Conservation (phyloP, 192 early-diverging fungal genomes). For the Coemansia aciculifera region DNA sequence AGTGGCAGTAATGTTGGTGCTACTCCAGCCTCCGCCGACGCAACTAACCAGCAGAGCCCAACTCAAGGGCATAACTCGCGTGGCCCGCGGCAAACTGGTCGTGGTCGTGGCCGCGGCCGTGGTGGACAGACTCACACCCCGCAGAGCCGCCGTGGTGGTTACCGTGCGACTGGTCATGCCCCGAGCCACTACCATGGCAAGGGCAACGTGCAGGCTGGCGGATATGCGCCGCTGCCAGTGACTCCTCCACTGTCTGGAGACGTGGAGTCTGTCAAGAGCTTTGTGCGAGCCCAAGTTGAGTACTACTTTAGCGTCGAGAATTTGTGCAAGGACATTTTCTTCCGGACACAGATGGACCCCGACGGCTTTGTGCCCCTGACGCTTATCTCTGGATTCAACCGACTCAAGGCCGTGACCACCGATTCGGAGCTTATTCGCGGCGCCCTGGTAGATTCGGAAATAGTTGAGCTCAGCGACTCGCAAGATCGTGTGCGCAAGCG, state of each 20-base stretch:
- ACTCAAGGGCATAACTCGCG: slow-evolving; percentile 19
- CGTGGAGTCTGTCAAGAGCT: slow-evolving; percentile 39
- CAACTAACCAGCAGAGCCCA: slow-evolving; percentile 13
- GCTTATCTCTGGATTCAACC: slow-evolving; percentile 85
- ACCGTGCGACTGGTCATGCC: slow-evolving; percentile 37
- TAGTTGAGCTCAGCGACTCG: slow-evolving; percentile 62
- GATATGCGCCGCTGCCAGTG: slow-evolving; percentile 27
- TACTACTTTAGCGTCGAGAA: slow-evolving; percentile 99
- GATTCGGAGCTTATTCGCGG: slow-evolving; percentile 66
- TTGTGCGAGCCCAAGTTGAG: slow-evolving; percentile 63
- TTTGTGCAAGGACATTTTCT: slow-evolving; percentile 92
- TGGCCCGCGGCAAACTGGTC: slow-evolving; percentile 22
- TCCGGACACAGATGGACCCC: slow-evolving; percentile 88
- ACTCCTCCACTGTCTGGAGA: slow-evolving; percentile 46
- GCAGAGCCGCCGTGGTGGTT: slow-evolving; percentile 30
- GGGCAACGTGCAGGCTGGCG: slow-evolving; percentile 51
- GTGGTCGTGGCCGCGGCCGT: slow-evolving; percentile 40
- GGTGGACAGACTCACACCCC: slow-evolving; percentile 8
- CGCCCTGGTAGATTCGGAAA: slow-evolving; percentile 54
- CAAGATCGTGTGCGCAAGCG: slow-evolving; percentile 63
- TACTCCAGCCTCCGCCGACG: not conserved
- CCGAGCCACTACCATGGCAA: slow-evolving; percentile 54
- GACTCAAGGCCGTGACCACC: slow-evolving; percentile 72
- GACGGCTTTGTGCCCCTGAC: slow-evolving; percentile 80
- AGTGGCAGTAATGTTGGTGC: slow-evolving; percentile 1